Percentiles rank a stretch among this genome's conserved stretches.
phyloP scores from a whole-genome alignment of 352 stramenopile genomes.

The Stramenopiles sp. region DNA sequence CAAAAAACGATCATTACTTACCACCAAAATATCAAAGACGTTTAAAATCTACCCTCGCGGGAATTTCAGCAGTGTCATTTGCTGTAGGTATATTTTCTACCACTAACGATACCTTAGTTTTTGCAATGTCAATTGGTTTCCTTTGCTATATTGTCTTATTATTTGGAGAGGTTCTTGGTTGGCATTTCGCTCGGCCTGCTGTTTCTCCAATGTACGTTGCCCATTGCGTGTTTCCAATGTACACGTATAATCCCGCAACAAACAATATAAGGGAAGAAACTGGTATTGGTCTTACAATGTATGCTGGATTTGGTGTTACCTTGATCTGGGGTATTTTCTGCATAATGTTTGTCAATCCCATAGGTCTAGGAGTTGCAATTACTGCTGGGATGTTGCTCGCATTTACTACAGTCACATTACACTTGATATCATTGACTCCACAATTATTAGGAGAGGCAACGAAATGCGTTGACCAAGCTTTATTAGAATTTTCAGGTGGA shows the following conservation, averaged over 20 bases:
- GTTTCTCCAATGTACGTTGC: conserved; percentile 39
- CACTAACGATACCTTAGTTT: neutral
- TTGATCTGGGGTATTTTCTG: conserved; percentile 58
- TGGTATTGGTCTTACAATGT: conserved; percentile 35
- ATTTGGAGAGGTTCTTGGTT: neutral
- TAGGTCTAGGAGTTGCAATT: conserved; percentile 58
- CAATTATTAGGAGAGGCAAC: conserved; percentile 56
- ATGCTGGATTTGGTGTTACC: conserved; percentile 37
- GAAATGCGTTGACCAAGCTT: conserved; percentile 64
- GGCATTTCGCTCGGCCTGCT: neutral
- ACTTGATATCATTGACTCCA: conserved; percentile 50
- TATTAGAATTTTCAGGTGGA: conserved; percentile 51
- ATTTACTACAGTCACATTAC: conserved; percentile 43
- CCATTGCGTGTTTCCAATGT: conserved; percentile 63
- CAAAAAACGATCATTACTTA: conserved; percentile 39
- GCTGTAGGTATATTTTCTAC: neutral
- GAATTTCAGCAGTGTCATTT: neutral
- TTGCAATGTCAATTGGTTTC: neutral
- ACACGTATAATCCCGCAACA: conserved; percentile 61
- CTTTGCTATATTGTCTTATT: neutral
- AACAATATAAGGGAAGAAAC: conserved; percentile 71
- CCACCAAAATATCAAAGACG: neutral
- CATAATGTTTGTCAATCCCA: conserved; percentile 64
- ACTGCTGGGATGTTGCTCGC: conserved; percentile 52
- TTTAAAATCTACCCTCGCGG: neutral